Evolutionary conservation across 2,329 filamentous ascomycete genomes (phyloP).

Genomic region (Diaporthe eres): DNA sequence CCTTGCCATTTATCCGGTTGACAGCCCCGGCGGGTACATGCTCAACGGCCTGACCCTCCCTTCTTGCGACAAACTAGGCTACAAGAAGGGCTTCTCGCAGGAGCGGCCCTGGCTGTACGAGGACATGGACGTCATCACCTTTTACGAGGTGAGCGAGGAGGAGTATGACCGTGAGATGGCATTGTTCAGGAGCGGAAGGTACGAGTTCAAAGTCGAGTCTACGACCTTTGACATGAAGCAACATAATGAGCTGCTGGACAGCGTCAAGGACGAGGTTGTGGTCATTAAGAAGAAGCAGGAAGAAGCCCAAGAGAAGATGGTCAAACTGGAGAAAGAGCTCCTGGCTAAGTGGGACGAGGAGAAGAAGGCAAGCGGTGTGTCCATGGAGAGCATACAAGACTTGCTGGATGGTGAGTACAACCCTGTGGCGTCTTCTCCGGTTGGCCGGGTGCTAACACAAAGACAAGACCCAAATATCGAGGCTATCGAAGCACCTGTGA

Average conservation of each 20-base stretch:
- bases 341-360: constrained; percentile 43
- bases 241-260: constrained; percentile 63
- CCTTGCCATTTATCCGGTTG: constrained; percentile 68
- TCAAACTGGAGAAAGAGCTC: constrained; percentile 36
- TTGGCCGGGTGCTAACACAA: not conserved
- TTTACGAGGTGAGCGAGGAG: constrained; percentile 65
- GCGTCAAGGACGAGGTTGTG: constrained; percentile 62
- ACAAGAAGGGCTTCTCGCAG: constrained; percentile 62
- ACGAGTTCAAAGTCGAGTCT: constrained; percentile 64
- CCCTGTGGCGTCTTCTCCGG: too few species aligned
- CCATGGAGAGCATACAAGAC: constrained; percentile 62
- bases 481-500: constrained; percentile 57
- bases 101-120: constrained; percentile 67
- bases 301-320: constrained; percentile 57
- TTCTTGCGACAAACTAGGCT: constrained; percentile 66
- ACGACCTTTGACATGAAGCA: constrained; percentile 68
- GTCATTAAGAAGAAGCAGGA: constrained; percentile 60
- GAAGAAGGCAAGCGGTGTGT: constrained; percentile 55
- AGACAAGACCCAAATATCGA: constrained; percentile 43
- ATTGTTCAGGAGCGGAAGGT: constrained; percentile 64
- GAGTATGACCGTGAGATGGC: constrained; percentile 64
- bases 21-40: constrained; percentile 70
- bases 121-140: constrained; percentile 70
- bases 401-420: constrained; percentile 58
- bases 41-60: constrained; percentile 67